Evolutionary conservation across 371 early-diverging fungal genomes (phyloP).

Genomic region (Fennellomyces sp.): DNA sequence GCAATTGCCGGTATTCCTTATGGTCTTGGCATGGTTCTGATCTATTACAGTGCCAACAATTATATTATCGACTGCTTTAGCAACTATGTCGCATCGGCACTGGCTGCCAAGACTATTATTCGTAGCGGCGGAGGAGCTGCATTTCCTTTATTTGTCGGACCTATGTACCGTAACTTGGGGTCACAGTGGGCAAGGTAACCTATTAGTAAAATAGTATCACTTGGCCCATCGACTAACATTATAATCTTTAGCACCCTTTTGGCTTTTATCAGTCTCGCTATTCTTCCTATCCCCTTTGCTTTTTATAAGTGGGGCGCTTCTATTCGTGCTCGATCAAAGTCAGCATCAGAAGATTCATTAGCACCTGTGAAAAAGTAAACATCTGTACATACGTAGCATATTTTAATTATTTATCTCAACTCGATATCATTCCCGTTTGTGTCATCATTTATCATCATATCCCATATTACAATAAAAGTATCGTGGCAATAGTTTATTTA

Average conservation of each 20-base stretch:
- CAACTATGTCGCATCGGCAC: slow-evolving; percentile 42
- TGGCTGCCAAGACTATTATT: slow-evolving; percentile 46
- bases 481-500: too few species aligned
- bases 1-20: slow-evolving; percentile 39
- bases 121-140: slow-evolving; percentile 49
- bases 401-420: too few species aligned
- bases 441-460: too few species aligned
- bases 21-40: slow-evolving; percentile 48
- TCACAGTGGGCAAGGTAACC: slow-evolving; percentile 44
- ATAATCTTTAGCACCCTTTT: slow-evolving; percentile 24
- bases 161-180: slow-evolving; percentile 42
- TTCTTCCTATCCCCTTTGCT: slow-evolving; percentile 45
- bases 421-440: too few species aligned
- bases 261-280: slow-evolving; percentile 46
- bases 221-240: too few species aligned
- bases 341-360: too few species aligned
- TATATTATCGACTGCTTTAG: slow-evolving; percentile 50
- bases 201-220: too few species aligned
- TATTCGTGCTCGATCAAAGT: slow-evolving; percentile 31
- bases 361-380: too few species aligned
- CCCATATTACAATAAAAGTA: too few species aligned
- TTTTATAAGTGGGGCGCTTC: slow-evolving; percentile 45
- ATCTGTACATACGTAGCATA: too few species aligned
- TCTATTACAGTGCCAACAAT: slow-evolving; percentile 44
- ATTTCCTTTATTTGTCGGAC: slow-evolving; percentile 46